phyloP scores from a whole-genome alignment of 768 basidiomycete genomes.

The Infundibulicybe gibba region DNA sequence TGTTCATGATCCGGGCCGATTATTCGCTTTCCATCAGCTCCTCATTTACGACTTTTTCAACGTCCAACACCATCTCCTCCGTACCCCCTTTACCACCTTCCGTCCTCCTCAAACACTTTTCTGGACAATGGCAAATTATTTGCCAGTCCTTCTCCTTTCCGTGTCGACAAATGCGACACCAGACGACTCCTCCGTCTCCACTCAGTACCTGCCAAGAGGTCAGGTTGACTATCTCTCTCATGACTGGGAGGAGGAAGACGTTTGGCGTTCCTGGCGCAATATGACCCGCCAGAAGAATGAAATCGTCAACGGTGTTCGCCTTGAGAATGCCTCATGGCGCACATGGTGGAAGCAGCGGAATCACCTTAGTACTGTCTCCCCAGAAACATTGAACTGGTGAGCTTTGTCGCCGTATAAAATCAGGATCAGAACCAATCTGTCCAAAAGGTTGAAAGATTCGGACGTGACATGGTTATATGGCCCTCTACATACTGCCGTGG shows the following conservation, averaged over 20 bases:
- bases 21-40: no score
- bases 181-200: conserved; percentile 77
- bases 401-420: conserved; percentile 19
- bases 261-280: conserved; percentile 96
- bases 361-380: conserved; percentile 89
- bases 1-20: no score
- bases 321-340: conserved; percentile 98
- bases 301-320: conserved; percentile 89
- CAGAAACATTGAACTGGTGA: conserved; percentile 98
- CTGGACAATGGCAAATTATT: conserved; percentile 55
- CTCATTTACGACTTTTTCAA: no score
- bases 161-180: conserved; percentile 54
- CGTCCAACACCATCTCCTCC: no score
- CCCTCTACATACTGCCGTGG: conserved; percentile 91
- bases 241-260: conserved; percentile 97
- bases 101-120: no score
- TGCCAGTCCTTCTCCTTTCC: conserved; percentile 67
- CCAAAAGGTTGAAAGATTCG: conserved; percentile 91
- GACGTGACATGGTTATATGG: conserved; percentile 99
- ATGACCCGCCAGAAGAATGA: conserved; percentile 99
- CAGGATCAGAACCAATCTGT: conserved; percentile 6
- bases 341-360: conserved; percentile 99
- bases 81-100: no score
- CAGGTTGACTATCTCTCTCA: conserved; percentile 99
- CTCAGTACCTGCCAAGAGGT: conserved; percentile 62